Base-by-base conservation (phyloP, 2,329 filamentous ascomycete species). In the Fusarium burgessii region DNA sequence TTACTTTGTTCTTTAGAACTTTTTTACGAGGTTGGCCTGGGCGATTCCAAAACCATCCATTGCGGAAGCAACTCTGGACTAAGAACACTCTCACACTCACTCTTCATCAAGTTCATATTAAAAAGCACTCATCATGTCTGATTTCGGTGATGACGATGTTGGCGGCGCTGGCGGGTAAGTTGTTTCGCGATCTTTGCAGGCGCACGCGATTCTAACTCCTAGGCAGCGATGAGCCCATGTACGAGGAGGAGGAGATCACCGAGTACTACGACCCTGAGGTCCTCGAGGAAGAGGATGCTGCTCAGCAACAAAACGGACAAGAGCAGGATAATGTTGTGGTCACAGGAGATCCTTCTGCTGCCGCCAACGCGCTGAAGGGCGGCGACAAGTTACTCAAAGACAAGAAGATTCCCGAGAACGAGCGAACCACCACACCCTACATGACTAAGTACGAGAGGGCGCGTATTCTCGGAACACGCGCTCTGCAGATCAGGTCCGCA, bases 361-460 rank as follows among this genome's bases (percentile, higher is more conserved):
- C 84, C 1, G 89, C 89, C 36, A 87, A 86, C 78, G 83, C 83
- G 61, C 80, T 83, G 63, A 88, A 86, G 79, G 82, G 82, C 60
- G 84, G 81, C 74, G 86, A 88, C 57, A 88, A 87, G 78, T 84
- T 85, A 51, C 83, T 87, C 77, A 90, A 90, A 78, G 89, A 95
- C 83, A 98, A 97, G 88, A 97, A 94, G 84, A 95, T 99, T 52
- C 89, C 94, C 61, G 93, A 93, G 74, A 93, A 95, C 73, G 89
- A 97, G 83, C 90, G 96, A 76, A 92, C 90, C 27, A 99, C 96
- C 12, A 99, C 96, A 32, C 96, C 95, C 5, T 99, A 98, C 84
- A 97, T 99, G 95, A 99, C 96, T 74, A 99, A 99, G 85, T 99
- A 99, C 83, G 96, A 99, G 87, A 90, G 91, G 76, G 96, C 96